Evolutionary conservation across 805 yeast species (phyloP).

Genomic region (Wickerhamiella galacta): DNA sequence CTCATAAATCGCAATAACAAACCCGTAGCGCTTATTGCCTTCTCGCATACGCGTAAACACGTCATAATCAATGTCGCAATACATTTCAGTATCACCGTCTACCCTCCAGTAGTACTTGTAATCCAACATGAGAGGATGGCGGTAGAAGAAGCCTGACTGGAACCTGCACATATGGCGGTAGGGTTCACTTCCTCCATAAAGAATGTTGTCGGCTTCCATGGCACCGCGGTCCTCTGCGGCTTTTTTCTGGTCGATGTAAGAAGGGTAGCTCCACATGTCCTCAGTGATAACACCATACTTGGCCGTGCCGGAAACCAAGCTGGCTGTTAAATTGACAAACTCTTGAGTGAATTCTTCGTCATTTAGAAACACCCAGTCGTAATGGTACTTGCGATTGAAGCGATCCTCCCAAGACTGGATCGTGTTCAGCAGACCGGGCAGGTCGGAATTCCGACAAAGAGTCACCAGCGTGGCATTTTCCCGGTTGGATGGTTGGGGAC

Average conservation of each 20-base stretch:
- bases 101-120: slow-evolving; percentile 61
- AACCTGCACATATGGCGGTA: slow-evolving; percentile 70
- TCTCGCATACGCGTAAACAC: slow-evolving; percentile 40
- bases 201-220: slow-evolving; percentile 28
- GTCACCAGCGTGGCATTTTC: slow-evolving; percentile 50
- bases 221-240: slow-evolving; percentile 30
- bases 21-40: slow-evolving; percentile 44
- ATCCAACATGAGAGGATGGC: slow-evolving; percentile 35
- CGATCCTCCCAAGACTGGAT: slow-evolving; percentile 48
- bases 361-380: slow-evolving; percentile 66
- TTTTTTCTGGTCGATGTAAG: slow-evolving; percentile 37
- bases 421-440: slow-evolving; percentile 39
- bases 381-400: slow-evolving; percentile 41
- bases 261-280: slow-evolving; percentile 54
- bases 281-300: slow-evolving; percentile 43
- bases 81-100: slow-evolving; percentile 45
- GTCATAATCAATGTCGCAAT: slow-evolving; percentile 47
- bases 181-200: slow-evolving; percentile 40
- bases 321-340: slow-evolving; percentile 32
- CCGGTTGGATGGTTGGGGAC: no score
- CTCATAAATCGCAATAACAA: slow-evolving; percentile 47
- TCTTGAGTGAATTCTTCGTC: slow-evolving; percentile 43
- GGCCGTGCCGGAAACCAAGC: slow-evolving; percentile 38
- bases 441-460: slow-evolving; percentile 49
- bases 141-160: slow-evolving; percentile 55